phyloP scores from a whole-genome alignment of 805 yeast species.

The Danielia reshetovae region DNA sequence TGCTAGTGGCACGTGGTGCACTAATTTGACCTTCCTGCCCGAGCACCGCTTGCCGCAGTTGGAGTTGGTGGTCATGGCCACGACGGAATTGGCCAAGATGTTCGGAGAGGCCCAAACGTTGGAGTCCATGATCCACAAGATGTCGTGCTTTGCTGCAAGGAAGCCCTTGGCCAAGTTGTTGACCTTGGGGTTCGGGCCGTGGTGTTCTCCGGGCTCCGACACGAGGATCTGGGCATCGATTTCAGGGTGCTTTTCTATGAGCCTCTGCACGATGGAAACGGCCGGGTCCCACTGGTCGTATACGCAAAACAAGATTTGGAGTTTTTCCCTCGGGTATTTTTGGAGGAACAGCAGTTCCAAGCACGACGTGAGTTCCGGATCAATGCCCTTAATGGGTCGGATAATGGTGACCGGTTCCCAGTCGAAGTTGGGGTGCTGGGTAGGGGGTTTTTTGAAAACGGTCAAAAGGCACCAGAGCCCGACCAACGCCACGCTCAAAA shows the following conservation, averaged over 20 bases:
- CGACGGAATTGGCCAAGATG: constrained; percentile 61
- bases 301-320: constrained; percentile 76
- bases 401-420: constrained; percentile 61
- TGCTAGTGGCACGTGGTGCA: constrained; percentile 81
- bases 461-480: constrained; percentile 39
- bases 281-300: constrained; percentile 63
- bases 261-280: constrained; percentile 47
- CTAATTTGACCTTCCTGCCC: constrained; percentile 51
- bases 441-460: constrained; percentile 25
- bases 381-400: constrained; percentile 82
- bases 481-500: constrained; percentile 31
- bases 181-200: constrained; percentile 87
- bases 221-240: constrained; percentile 58
- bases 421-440: not conserved
- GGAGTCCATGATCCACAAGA: constrained; percentile 82
- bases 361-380: constrained; percentile 67
- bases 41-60: constrained; percentile 44
- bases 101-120: constrained; percentile 76
- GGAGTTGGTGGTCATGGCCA: constrained; percentile 42
- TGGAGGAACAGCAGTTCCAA: constrained; percentile 66
- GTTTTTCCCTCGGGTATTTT: constrained; percentile 52
- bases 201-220: constrained; percentile 43
- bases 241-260: constrained; percentile 51
- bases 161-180: constrained; percentile 85
- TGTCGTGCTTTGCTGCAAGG: constrained; percentile 60